A percentile compares a stretch with the other conserved stretches of the same genome.
Evolutionary conservation across 768 basidiomycete species (phyloP).

Genomic region (Mycena olivaceomarginata): DNA sequence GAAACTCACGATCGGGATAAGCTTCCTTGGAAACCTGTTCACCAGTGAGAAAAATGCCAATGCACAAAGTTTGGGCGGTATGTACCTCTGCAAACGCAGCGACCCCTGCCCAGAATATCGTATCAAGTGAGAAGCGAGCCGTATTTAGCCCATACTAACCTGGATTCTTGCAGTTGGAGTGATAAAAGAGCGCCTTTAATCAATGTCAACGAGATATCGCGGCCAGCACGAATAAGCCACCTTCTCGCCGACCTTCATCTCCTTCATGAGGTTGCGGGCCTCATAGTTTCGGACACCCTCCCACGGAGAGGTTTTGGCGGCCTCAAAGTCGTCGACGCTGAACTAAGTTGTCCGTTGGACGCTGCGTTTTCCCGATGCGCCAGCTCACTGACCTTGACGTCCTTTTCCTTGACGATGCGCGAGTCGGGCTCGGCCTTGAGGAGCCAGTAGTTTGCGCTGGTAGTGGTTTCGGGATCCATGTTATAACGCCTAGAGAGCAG

Average conservation of each 20-base stretch:
- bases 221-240: conserved; percentile 57
- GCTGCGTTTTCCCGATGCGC: conserved; percentile 6
- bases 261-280: conserved; percentile 89
- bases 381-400: conserved; percentile 77
- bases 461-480: not conserved
- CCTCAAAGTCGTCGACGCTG: conserved; percentile 91
- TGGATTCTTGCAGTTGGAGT: conserved; percentile 90
- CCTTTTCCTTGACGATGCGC: conserved; percentile 89
- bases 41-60: conserved; percentile 18
- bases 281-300: conserved; percentile 93
- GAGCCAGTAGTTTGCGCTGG: conserved; percentile 72
- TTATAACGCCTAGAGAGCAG: not conserved
- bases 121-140: conserved; percentile 25
- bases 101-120: conserved; percentile 68
- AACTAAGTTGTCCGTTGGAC: conserved; percentile 67
- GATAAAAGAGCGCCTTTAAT: conserved; percentile 87
- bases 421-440: conserved; percentile 78
- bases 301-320: conserved; percentile 83
- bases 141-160: conserved; percentile 62
- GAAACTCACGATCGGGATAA: conserved; percentile 89
- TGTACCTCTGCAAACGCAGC: conserved; percentile 88
- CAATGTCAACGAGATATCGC: not conserved
- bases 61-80: conserved; percentile 7
- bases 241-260: conserved; percentile 86
- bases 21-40: conserved; percentile 87